Base-by-base conservation (phyloP, 768 basidiomycete genomes). In the Cyclocybe cylindracea region DNA sequence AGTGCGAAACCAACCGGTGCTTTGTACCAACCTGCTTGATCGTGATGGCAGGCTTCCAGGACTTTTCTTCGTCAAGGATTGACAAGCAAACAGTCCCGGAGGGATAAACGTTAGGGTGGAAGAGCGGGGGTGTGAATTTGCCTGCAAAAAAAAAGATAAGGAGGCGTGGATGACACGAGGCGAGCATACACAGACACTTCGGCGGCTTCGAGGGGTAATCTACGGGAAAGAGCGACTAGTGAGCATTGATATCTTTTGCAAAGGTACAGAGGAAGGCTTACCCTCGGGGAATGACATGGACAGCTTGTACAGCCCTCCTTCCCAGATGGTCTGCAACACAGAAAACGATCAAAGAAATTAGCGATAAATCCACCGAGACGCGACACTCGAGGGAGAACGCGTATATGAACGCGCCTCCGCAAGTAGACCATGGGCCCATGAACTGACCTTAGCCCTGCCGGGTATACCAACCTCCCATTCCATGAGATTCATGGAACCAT, bases 381-480 rank as follows among this genome's bases (percentile, higher is more conserved):
- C 63, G 61, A 50, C 52, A n/a, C 31, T 46, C 48, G 41, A 37
- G 39, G 18, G 32, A 39, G 19, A 42, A 40, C 36, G 48, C 18
- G 44, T 19, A 33, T 7, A 16, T 24, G 43, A n/a, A 37, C 36
- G 59, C 58, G 63, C 53, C 57, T 60, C 45, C 39, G 32, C 43
- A 55, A 48, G 41, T 44, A 47, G n/a, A 24, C 24, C 14, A 31
- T 41, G 37, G 59, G 50, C 13, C 18, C 48, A 48, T 37, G 43
- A 32, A 80, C 91, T 72, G 70, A 97, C 97, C 53, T 78, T 79
- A 44, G 78, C 57, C 73, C 97, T 98, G 29, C 97, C 97, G 13
- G 97, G 97, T 60, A 99, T 98, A 18, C 97, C 97, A 2, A 97
- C 94, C 67, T 98, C 97, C 97, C 97, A 99, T 67, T 93, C 86